phyloP scores from a whole-genome alignment of 371 early-diverging fungal species.

The Dentiscutata heterogama region DNA sequence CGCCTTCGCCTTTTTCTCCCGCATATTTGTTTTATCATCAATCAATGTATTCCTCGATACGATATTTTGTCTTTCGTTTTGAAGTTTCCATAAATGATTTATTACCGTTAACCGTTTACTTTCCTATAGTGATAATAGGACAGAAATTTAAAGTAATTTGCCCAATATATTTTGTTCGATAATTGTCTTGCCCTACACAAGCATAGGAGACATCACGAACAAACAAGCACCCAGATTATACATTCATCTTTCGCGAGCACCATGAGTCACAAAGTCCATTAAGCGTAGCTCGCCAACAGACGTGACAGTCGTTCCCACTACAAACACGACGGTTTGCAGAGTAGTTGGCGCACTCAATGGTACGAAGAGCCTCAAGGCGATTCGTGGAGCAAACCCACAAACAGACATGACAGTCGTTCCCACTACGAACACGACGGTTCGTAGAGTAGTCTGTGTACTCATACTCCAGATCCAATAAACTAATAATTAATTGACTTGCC shows the following conservation, averaged over 20 bases:
- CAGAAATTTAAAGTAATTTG: constrained; percentile 21
- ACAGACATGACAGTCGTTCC: constrained; percentile 38
- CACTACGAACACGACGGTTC: constrained; percentile 27
- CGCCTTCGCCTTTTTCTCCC: constrained; percentile 6
- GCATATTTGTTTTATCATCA: background rate
- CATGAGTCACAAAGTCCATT: constrained; percentile 39
- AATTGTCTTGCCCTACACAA: background rate
- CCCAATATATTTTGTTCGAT: constrained; percentile 38
- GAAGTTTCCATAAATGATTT: constrained; percentile 39
- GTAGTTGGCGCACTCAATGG: constrained; percentile 35
- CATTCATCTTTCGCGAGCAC: constrained; percentile 40
- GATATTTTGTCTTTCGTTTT: constrained; percentile 40
- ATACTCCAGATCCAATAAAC: constrained; percentile 19
- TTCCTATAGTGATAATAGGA: constrained; percentile 26
- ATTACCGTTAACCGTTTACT: constrained; percentile 40
- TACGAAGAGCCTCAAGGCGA: constrained; percentile 29
- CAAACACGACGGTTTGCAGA: constrained; percentile 14
- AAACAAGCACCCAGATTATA: constrained; percentile 40
- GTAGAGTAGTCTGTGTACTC: constrained; percentile 41
- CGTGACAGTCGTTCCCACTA: constrained; percentile 32
- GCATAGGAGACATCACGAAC: constrained; percentile 41
- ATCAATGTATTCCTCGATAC: background rate
- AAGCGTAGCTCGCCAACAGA: constrained; percentile 35
- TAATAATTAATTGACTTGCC: constrained; percentile 18
- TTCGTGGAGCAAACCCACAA: constrained; percentile 35